A percentile compares a stretch with the other conserved stretches of the same genome.
phyloP scores from a whole-genome alignment of 106 monocot species.

The Vanilla planifolia region DNA sequence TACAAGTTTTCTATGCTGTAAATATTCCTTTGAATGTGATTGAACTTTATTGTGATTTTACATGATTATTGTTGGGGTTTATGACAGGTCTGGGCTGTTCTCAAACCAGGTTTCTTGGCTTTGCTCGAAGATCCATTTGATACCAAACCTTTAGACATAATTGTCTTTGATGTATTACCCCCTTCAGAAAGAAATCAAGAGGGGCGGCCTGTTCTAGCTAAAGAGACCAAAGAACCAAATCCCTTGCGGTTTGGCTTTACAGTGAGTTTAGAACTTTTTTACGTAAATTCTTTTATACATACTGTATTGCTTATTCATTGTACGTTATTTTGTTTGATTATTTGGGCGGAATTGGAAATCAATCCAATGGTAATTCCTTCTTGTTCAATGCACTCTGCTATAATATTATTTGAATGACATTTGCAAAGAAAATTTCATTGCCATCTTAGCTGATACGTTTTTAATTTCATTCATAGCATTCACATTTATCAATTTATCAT shows the following conservation, averaged over 20 bases:
- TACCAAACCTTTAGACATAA: conserved; percentile 84
- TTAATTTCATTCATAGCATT: too few species aligned
- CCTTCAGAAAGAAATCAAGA: conserved; percentile 67
- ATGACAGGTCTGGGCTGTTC: conserved; percentile 90
- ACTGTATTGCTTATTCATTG: too few species aligned
- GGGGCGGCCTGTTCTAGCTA: conserved; percentile 60
- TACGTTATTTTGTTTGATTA: background rate
- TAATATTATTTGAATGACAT: too few species aligned
- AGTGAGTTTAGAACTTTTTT: conserved; percentile 28
- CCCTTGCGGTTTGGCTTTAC: conserved; percentile 84
- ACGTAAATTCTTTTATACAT: background rate
- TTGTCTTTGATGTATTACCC: conserved; percentile 87
- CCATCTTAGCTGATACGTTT: too few species aligned
- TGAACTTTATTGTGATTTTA: too few species aligned
- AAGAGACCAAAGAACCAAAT: conserved; percentile 79
- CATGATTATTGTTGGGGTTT: background rate
- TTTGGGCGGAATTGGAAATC: background rate
- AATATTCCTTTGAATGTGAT: too few species aligned
- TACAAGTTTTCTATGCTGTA: too few species aligned
- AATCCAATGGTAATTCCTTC: too few species aligned
- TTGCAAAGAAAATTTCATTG: too few species aligned
- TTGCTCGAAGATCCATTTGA: conserved; percentile 91
- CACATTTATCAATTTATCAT: too few species aligned
- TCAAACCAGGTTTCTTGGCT: conserved; percentile 98
- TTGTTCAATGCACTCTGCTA: too few species aligned